These are phyloP conservation scores for Clarireedia monteithiana DNA, from an alignment of 2,329 filamentous ascomycete genomes.

Conservation along the genomic window DNA sequence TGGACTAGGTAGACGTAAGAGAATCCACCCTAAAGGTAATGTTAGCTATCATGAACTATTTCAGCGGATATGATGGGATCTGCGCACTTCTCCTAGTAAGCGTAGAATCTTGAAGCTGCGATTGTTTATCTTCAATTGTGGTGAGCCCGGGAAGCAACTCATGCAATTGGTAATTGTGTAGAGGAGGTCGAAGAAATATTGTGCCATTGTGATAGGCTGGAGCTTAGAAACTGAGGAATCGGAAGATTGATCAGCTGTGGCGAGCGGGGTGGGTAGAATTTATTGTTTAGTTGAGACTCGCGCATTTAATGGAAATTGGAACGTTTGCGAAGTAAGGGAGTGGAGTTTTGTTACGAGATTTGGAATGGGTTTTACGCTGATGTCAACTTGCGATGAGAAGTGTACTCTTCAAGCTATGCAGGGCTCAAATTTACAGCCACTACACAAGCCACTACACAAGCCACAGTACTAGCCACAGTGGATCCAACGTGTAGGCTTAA, in stretches of 20 bases:
- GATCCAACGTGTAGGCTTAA: no score
- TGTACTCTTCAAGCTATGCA: not conserved
- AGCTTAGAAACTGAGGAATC: not conserved
- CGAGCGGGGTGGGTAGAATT: not conserved
- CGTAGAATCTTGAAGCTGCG: constrained; percentile 94
- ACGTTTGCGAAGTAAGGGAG: no score
- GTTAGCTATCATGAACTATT: constrained; percentile 11
- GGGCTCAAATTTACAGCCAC: not conserved
- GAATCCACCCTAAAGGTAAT: constrained; percentile 68
- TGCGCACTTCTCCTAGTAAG: constrained; percentile 75
- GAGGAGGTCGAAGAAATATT: constrained; percentile 79
- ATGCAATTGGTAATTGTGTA: constrained; percentile 93
- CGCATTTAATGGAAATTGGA: not conserved
- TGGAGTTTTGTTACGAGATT: not conserved
- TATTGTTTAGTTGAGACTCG: not conserved
- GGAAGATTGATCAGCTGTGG: not conserved
- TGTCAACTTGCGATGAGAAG: not conserved
- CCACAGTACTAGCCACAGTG: no score
- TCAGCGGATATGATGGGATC: not conserved
- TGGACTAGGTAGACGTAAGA: constrained; percentile 98
- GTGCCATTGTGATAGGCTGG: constrained; percentile 50
- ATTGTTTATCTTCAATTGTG: constrained; percentile 90
- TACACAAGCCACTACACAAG: not conserved
- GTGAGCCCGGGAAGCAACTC: constrained; percentile 90
- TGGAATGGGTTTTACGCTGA: not conserved